Evolutionary conservation across 345 rosid species (phyloP).

Genomic region (Microcos paniculata): DNA sequence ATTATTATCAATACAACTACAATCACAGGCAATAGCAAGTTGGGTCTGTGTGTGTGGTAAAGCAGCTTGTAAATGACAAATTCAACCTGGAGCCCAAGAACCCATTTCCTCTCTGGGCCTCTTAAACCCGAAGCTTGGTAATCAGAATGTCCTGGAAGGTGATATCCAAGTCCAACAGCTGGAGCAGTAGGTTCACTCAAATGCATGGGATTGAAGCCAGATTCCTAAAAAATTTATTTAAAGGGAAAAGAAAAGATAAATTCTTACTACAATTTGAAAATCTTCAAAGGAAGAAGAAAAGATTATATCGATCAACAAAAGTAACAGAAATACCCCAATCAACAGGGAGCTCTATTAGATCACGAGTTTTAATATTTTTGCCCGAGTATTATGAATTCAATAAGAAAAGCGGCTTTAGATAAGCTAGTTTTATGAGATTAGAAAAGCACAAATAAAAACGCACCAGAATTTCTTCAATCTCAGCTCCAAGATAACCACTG

Average conservation of each 20-base stretch:
- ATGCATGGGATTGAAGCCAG: constrained; percentile 61
- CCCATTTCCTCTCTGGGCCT: constrained; percentile 82
- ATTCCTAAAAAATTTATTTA: constrained; percentile 47
- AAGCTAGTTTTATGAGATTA: neutral
- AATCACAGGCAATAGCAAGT: neutral
- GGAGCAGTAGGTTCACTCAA: constrained; percentile 57
- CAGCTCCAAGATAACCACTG: constrained; percentile 76
- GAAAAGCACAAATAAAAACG: constrained; percentile 19
- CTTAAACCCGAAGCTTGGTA: constrained; percentile 66
- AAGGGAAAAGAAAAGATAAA: neutral
- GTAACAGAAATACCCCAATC: neutral
- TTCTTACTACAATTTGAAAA: neutral
- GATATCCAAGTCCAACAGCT: constrained; percentile 52
- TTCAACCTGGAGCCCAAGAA: constrained; percentile 89
- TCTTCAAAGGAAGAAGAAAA: neutral
- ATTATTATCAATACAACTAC: neutral
- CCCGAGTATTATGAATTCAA: neutral
- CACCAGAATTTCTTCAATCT: constrained; percentile 73
- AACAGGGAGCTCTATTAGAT: neutral
- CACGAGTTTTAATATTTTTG: neutral
- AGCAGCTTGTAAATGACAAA: neutral
- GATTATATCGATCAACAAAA: neutral
- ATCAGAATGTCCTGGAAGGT: constrained; percentile 68
- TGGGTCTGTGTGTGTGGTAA: neutral
- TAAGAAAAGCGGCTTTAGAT: neutral